phyloP scores from a whole-genome alignment of 305 asterid genomes.

The Fraxinus greggii region DNA sequence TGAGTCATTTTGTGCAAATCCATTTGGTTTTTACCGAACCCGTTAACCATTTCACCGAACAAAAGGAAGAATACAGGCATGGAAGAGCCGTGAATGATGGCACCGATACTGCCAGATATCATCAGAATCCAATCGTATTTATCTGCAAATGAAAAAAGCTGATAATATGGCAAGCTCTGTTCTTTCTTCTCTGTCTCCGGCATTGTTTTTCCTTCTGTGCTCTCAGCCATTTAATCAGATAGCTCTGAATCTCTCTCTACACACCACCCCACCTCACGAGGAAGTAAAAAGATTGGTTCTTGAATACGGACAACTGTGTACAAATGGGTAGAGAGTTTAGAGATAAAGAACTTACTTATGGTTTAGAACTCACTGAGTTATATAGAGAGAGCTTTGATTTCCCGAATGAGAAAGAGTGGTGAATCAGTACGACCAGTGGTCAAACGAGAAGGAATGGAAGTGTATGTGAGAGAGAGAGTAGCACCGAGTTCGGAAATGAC shows the following conservation, averaged over 20 bases:
- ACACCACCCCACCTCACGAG: conserved; percentile 24
- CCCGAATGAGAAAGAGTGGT: conserved; percentile 20
- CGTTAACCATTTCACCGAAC: conserved; percentile 97
- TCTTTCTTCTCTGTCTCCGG: conserved; percentile 89
- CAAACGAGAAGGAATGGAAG: conserved; percentile 18
- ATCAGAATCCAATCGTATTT: conserved; percentile 57
- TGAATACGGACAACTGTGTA: background rate
- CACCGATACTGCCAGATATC: conserved; percentile 83
- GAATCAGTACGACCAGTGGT: conserved; percentile 33
- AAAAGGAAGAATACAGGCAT: conserved; percentile 97
- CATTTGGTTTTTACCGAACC: conserved; percentile 89
- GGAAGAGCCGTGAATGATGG: conserved; percentile 87
- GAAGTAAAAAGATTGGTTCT: background rate
- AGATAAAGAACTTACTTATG: background rate
- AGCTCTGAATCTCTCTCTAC: conserved; percentile 13
- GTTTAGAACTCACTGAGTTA: background rate
- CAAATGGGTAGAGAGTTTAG: background rate
- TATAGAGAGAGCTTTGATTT: conserved; percentile 11
- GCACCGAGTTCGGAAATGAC: background rate
- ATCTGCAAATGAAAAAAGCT: conserved; percentile 88
- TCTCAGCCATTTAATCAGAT: conserved; percentile 55
- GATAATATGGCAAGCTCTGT: conserved; percentile 78
- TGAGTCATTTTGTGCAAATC: conserved; percentile 83
- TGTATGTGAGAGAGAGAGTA: background rate
- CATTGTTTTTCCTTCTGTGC: conserved; percentile 65